Conservation (phyloP, 2,329 filamentous ascomycete species). For the Fusarium bactridioides region DNA sequence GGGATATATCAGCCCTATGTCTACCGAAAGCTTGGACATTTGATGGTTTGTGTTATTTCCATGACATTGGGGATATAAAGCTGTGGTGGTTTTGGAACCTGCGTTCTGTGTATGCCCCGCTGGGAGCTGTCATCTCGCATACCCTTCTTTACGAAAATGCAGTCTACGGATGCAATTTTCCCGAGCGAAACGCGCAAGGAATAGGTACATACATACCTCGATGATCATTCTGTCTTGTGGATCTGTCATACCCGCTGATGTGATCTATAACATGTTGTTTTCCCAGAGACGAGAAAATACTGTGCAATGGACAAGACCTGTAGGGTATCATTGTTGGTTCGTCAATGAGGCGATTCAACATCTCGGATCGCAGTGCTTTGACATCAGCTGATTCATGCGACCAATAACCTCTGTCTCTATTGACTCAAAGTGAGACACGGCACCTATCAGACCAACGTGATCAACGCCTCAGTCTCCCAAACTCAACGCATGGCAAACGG, state of each 20-base stretch:
- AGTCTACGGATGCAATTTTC: neutral
- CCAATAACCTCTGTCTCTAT: neutral
- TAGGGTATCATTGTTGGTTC: neutral
- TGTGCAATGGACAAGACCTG: neutral
- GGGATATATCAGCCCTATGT: neutral
- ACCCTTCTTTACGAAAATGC: neutral
- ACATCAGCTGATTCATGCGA: neutral
- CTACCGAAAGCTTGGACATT: neutral
- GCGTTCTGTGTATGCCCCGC: too few relatives aligned
- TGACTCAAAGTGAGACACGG: neutral
- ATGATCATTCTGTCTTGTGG: neutral
- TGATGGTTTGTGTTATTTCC: neutral
- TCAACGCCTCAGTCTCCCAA: neutral
- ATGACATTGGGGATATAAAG: accelerated
- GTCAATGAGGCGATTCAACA: neutral
- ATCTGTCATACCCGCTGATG: neutral
- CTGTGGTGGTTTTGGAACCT: neutral
- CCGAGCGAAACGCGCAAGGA: neutral
- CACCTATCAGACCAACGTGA: neutral
- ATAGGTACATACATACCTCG: neutral
- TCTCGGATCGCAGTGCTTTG: neutral
- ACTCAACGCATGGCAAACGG: neutral
- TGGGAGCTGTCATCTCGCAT: neutral
- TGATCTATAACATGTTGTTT: neutral
- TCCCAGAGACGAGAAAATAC: neutral